Evolutionary conservation across 192 early-diverging fungal genomes (phyloP).

Genomic region (Podila horticola): DNA sequence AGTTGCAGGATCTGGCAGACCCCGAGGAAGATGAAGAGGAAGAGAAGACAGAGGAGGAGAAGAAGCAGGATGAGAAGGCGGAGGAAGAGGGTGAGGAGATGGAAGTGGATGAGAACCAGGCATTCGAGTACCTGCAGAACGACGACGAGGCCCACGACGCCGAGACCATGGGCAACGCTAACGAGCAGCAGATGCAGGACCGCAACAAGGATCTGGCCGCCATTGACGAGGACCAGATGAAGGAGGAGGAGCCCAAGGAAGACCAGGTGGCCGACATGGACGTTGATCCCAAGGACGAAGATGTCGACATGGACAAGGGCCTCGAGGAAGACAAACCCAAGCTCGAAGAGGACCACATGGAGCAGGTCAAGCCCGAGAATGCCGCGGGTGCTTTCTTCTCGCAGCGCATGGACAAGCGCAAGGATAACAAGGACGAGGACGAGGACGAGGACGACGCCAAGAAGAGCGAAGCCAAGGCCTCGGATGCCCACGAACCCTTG

Average conservation of each 20-base stretch:
- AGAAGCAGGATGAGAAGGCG: conserved; percentile 53
- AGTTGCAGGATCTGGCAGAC: conserved; percentile 80
- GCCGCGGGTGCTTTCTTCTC: conserved; percentile 54
- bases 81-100: conserved; percentile 65
- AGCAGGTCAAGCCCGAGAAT: conserved; percentile 38
- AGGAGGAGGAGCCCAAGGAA: conserved; percentile 53
- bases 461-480: conserved; percentile 36
- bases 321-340: conserved; percentile 45
- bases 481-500: conserved; percentile 55
- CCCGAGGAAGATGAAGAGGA: conserved; percentile 57
- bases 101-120: conserved; percentile 63
- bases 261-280: conserved; percentile 71
- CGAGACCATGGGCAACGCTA: conserved; percentile 80
- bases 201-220: conserved; percentile 67
- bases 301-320: conserved; percentile 54
- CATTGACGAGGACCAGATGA: conserved; percentile 68
- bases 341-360: conserved; percentile 54
- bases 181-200: conserved; percentile 71
- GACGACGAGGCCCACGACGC: conserved; percentile 78
- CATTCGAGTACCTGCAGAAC: conserved; percentile 83
- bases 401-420: conserved; percentile 49
- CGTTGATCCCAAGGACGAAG: conserved; percentile 65
- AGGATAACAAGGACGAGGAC: conserved; percentile 30
- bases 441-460: conserved; percentile 50
- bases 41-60: conserved; percentile 43